Base-by-base conservation (phyloP, 306 rosid species). In the Citrullus colocynthis region DNA sequence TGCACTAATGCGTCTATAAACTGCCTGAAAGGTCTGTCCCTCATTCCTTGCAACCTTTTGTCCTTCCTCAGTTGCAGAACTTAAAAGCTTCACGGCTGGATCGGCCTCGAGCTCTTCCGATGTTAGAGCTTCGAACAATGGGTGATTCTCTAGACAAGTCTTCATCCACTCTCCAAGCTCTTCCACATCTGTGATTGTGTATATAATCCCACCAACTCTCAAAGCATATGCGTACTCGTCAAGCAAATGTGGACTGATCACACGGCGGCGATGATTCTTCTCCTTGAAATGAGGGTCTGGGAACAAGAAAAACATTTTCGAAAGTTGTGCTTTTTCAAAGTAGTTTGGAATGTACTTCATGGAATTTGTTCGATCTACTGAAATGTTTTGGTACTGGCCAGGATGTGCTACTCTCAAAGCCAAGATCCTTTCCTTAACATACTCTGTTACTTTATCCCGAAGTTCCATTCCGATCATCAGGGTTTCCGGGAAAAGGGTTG, bases 251-350 rank as follows among this genome's bases (percentile, higher is more conserved):
- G 90, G 92, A 79, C 99, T 95, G 82, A 92, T 90, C 55, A 90
- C 97, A n/a, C 99, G 84, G 0, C 97, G 97, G 0, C 96, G 96
- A 73, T 95, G 97, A 82, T 95, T 95, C 90, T 95, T 95, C 89
- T 95, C 99, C 82, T 95, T 95, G 85, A 95, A 95, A 88, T 95
- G 99, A 82, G 99, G 99, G 84, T 95, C 97, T 0, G 99, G 99
- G 82, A 95, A 95, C 86, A 92, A 73, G 90, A 92, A 95, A 82
- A 95, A 95, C 97, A 92, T 95, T 87, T 95, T 95, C 2, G 86
- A 70, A 72, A 95, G 97, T 78, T 88, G 96, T 42, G 89, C 96
- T 83, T 92, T 95, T 85, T 86, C 92, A 48, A 95, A 95, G 88
- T 90, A 90, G 79, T 92, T 95, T 4, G 99, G 97, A 74, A 95